Conservation (phyloP, 1,139 yeast species). For the Lipomyces yarrowii region DNA sequence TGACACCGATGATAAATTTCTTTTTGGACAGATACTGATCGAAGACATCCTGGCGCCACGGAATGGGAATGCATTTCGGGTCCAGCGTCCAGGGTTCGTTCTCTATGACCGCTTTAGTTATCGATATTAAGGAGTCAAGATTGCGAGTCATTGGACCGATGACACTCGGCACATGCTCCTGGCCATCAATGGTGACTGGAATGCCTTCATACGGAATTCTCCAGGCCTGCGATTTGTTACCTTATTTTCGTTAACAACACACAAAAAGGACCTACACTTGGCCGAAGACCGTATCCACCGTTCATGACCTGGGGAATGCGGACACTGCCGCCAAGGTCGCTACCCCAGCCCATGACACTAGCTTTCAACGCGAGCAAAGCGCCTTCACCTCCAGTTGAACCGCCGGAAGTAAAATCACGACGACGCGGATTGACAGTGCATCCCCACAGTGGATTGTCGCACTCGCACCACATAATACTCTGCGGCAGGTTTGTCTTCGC, state of each 20-base stretch:
- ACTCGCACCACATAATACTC: constrained; percentile 53
- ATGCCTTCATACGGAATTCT: constrained; percentile 33
- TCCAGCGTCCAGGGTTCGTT: constrained; percentile 61
- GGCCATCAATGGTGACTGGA: constrained; percentile 50
- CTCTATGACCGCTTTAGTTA: constrained; percentile 56
- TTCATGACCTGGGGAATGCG: constrained; percentile 56
- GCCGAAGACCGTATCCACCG: constrained; percentile 55
- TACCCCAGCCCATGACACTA: constrained; percentile 54
- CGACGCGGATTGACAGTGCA: constrained; percentile 52
- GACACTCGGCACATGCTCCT: constrained; percentile 40
- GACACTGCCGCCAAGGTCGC: constrained; percentile 64
- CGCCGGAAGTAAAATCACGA: constrained; percentile 53
- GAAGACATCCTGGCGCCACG: constrained; percentile 51
- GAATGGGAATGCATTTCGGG: constrained; percentile 51
- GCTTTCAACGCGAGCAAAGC: constrained; percentile 52
- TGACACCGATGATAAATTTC: constrained; percentile 47
- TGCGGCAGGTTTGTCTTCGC: constrained; percentile 62
- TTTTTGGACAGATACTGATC: constrained; percentile 18
- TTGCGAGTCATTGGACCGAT: constrained; percentile 54
- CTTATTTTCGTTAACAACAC: neutral
- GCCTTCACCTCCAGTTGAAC: constrained; percentile 65
- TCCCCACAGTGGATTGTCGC: constrained; percentile 50
- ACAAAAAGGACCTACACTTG: constrained; percentile 23
- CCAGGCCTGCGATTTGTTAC: constrained; percentile 23
- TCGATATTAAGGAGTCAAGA: constrained; percentile 58